phyloP scores from a whole-genome alignment of 1,284 basidiomycete genomes.

The Leccinum subspadiceum region DNA sequence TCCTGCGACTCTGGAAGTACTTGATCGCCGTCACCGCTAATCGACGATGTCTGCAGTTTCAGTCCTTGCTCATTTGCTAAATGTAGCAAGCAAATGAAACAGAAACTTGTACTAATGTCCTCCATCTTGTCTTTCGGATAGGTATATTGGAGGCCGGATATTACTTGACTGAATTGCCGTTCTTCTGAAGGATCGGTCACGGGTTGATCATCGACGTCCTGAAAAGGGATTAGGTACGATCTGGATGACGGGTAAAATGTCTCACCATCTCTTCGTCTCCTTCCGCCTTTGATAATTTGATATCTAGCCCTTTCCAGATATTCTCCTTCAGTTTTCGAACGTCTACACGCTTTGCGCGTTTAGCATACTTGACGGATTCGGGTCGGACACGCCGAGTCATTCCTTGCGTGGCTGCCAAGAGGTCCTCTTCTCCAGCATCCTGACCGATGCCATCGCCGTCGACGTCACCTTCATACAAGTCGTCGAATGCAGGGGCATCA shows the following conservation, averaged over 20 bases:
- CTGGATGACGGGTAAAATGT: constrained; percentile 15
- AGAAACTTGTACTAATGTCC: constrained; percentile 99
- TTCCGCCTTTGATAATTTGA: constrained; percentile 50
- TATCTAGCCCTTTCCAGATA: constrained; percentile 91
- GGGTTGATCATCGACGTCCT: constrained; percentile 54
- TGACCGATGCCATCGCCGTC: constrained; percentile 44
- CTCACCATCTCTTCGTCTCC: constrained; percentile 57
- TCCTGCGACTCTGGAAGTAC: constrained; percentile 28
- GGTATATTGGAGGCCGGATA: constrained; percentile 76
- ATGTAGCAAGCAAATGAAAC: constrained; percentile 96
- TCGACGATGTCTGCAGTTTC: constrained; percentile 56
- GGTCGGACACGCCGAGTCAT: constrained; percentile 80
- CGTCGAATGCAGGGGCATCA: constrained; percentile 76
- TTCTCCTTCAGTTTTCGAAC: constrained; percentile 97
- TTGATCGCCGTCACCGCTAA: constrained; percentile 29
- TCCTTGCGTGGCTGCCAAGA: constrained; percentile 79
- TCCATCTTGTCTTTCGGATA: constrained; percentile 95
- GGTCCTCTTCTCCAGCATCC: constrained; percentile 79
- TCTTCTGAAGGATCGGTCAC: constrained; percentile 62
- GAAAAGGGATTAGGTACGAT: constrained; percentile 11
- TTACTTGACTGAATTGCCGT: constrained; percentile 83
- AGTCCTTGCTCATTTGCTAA: constrained; percentile 95
- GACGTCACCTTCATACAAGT: constrained; percentile 60
- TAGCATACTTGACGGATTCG: constrained; percentile 92
- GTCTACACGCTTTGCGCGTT: constrained; percentile 95